These are phyloP conservation scores for Pichia exigua DNA, from an alignment of 805 yeast species.

Conservation along the genomic window DNA sequence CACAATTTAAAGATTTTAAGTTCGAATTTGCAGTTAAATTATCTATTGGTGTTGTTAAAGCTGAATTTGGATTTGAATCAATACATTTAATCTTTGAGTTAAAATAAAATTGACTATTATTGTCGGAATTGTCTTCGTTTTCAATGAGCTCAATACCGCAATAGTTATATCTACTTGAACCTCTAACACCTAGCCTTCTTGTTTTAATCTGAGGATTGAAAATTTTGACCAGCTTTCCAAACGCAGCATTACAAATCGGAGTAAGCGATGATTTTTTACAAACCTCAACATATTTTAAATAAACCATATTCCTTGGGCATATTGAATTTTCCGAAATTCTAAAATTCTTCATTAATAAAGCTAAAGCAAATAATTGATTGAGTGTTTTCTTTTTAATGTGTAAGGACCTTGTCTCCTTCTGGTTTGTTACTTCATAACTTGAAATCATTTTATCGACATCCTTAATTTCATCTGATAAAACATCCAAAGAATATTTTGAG, in stretches of 20 bases:
- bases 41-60: background rate
- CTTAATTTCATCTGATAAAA: background rate
- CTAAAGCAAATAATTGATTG: slow-evolving; percentile 73
- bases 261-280: slow-evolving; percentile 47
- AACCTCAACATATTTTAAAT: slow-evolving; percentile 53
- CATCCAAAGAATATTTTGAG: background rate
- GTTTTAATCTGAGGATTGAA: slow-evolving; percentile 62
- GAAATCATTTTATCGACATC: background rate
- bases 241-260: slow-evolving; percentile 68
- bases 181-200: slow-evolving; percentile 73
- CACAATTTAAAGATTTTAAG: background rate
- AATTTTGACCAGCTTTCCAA: slow-evolving; percentile 66
- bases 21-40: background rate
- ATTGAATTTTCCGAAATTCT: slow-evolving; percentile 41
- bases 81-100: background rate
- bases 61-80: background rate
- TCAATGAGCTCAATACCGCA: slow-evolving; percentile 56
- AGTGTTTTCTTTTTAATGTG: slow-evolving; percentile 40
- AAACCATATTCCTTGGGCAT: slow-evolving; percentile 60
- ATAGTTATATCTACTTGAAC: slow-evolving; percentile 78
- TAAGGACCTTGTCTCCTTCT: slow-evolving; percentile 15
- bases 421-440: background rate
- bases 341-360: slow-evolving; percentile 68
- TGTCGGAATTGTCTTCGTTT: slow-evolving; percentile 18
- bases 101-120: slow-evolving; percentile 8